Evolutionary conservation across 2,329 filamentous ascomycete genomes (phyloP), one percentile per base, ranked within the genome.

Genomic region (Colletotrichum simmondsii): DNA sequence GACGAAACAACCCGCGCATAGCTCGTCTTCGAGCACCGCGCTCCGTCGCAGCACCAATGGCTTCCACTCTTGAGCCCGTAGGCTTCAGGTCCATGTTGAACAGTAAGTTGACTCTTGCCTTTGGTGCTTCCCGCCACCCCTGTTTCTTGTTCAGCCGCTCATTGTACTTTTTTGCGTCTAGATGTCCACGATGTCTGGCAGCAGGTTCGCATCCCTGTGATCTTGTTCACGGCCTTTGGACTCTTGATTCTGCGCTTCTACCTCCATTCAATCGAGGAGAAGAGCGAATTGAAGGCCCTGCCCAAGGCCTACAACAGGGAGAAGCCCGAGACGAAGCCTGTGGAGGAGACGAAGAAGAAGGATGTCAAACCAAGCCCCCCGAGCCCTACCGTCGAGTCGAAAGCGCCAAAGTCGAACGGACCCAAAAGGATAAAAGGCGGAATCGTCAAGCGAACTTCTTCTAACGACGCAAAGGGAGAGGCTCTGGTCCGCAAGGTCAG

Each of bases 401-500:
- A 79, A 61, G 65, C 75, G 30, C 74, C 75, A 54, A 81, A 82
- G 72, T 74, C 82, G 1, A 80, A 78, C 46, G 88, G 86, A 1
- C 89, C 89, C 3, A 82, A 83, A 72, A 83, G 87, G 66, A 88
- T 88, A 72, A 87, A 87, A 74, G 84, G 84, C n/a, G 82, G 83
- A 10, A 6, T 85, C 30, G 74, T 76, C 10, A 79, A 22, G 72
- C 71, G 59, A 14, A 52, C 35, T 22, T 65, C 61, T 54, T 60
- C 61, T 12, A 72, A 56, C 19, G 56, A 49, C 24, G 57, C 69
- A 61, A 75, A 74, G 71, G 68, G 76, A 49, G 81, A 82, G 66
- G 35, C 84, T 53, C 77, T 64, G n/a, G 58, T 76, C 12, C 81
- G 85, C 30, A 88, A 87, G 62, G 87, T 95, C 67, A 93, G 96